Evolutionary conservation across 2,329 filamentous ascomycete species (phyloP).

Genomic region (Xylariaceae sp.): DNA sequence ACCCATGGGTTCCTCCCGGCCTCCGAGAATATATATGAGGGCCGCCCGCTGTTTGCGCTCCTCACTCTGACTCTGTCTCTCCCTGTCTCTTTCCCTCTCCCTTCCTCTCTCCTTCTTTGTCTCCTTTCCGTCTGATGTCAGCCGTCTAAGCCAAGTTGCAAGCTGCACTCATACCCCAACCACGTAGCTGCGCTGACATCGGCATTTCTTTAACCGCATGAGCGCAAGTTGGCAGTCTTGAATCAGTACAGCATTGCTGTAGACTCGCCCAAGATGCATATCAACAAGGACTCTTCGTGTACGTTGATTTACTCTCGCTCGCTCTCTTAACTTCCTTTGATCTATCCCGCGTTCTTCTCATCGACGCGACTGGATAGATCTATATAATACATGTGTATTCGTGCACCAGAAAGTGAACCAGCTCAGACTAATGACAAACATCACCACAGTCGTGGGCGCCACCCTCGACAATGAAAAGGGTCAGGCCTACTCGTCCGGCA

Average conservation of each 20-base stretch:
- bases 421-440: slow-evolving; percentile 13
- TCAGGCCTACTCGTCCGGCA: slow-evolving; percentile 20
- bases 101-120: background rate
- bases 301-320: background rate
- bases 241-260: background rate
- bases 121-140: background rate
- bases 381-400: background rate
- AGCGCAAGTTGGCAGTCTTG: background rate
- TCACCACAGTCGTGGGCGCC: slow-evolving; percentile 8
- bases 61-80: background rate
- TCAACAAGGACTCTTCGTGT: slow-evolving; percentile 1
- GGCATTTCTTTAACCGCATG: background rate
- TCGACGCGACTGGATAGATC: background rate
- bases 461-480: slow-evolving; percentile 26
- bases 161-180: background rate
- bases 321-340: background rate
- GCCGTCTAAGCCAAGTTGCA: background rate
- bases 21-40: background rate
- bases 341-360: background rate
- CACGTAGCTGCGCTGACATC: background rate
- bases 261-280: slow-evolving; percentile 1
- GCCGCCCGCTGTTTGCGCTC: background rate
- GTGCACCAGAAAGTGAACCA: background rate
- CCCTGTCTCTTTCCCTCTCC: background rate
- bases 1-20: background rate